A percentile compares a stretch with the other conserved stretches of the same genome.
These are phyloP conservation scores for Catharanthus roseus DNA, from an alignment of 257 asterid genomes.

Conservation along the genomic window DNA sequence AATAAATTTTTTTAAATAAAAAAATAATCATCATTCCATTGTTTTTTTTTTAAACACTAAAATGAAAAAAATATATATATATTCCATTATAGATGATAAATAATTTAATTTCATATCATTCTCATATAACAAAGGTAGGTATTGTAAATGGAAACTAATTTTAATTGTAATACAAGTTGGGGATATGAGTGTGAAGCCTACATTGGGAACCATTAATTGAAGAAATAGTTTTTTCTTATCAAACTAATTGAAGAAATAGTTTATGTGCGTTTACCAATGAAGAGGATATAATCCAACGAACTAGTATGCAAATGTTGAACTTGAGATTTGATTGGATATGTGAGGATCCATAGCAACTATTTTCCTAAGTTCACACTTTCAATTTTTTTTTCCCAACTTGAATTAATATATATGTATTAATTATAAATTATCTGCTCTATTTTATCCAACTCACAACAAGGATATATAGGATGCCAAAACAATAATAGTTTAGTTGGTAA, in stretches of 20 bases:
- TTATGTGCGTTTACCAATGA: not conserved
- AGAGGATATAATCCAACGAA: slow-evolving; percentile 9
- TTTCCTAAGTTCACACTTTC: slow-evolving; percentile 34
- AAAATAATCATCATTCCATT: too few relatives aligned
- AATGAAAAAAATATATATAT: too few relatives aligned
- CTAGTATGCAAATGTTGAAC: slow-evolving; percentile 35
- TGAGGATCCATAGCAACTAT: slow-evolving; percentile 6
- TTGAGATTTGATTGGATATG: slow-evolving; percentile 6
- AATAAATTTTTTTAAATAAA: too few relatives aligned
- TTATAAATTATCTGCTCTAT: too few relatives aligned
- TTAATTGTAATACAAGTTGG: not conserved
- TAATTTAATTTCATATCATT: too few relatives aligned
- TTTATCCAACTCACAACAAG: not conserved
- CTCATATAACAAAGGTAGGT: too few relatives aligned
- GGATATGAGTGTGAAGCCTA: slow-evolving; percentile 1
- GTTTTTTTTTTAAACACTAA: too few relatives aligned
- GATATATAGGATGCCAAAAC: too few relatives aligned
- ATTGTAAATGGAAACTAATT: too few relatives aligned
- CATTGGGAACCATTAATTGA: not conserved
- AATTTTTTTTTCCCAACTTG: not conserved
- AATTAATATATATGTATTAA: not conserved
- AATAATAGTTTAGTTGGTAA: too few relatives aligned
- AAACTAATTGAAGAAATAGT: not conserved
- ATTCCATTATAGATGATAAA: too few relatives aligned
- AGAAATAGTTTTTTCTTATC: too few relatives aligned